Conservation (phyloP, 2,329 filamentous ascomycete species). For the Penicillium sp. region DNA sequence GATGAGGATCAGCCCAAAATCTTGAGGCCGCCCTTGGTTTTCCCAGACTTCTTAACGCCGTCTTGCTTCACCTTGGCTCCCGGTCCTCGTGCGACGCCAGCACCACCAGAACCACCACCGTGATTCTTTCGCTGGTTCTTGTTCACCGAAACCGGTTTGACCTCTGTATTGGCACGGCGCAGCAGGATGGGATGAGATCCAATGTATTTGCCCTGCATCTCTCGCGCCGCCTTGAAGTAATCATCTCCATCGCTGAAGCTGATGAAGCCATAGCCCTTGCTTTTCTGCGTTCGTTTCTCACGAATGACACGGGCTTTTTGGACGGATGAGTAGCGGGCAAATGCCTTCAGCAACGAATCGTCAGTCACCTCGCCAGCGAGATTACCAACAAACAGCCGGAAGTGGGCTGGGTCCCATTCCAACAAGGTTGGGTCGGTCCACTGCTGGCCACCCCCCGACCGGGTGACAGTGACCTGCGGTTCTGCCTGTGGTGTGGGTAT, state of each 20-base stretch:
- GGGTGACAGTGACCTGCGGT: conserved; percentile 74
- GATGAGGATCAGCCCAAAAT: conserved; percentile 34
- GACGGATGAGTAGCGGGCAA: conserved; percentile 77
- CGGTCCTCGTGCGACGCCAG: conserved; percentile 25
- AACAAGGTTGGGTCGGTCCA: conserved; percentile 86
- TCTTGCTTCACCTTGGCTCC: conserved; percentile 40
- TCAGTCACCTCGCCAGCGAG: conserved; percentile 96
- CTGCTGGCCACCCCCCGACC: conserved; percentile 81
- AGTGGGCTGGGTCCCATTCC: conserved; percentile 93
- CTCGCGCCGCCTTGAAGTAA: conserved; percentile 91
- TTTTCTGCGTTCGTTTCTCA: conserved; percentile 94
- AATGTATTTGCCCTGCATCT: conserved; percentile 99
- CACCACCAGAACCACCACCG: conserved; percentile 5
- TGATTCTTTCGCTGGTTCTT: conserved; percentile 55
- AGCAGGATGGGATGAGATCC: conserved; percentile 89
- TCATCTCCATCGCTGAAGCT: conserved; percentile 93
- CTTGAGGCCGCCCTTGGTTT: conserved; percentile 43
- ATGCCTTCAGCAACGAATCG: conserved; percentile 90
- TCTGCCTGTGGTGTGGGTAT: conserved; percentile 37
- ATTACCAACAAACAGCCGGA: conserved; percentile 93
- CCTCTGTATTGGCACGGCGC: conserved; percentile 83
- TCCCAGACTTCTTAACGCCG: conserved; percentile 41
- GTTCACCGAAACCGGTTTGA: conserved; percentile 67
- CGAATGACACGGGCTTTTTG: conserved; percentile 90
- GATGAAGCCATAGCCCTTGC: conserved; percentile 93